phyloP scores from a whole-genome alignment of 805 yeast genomes.

The Pichia eremophila region DNA sequence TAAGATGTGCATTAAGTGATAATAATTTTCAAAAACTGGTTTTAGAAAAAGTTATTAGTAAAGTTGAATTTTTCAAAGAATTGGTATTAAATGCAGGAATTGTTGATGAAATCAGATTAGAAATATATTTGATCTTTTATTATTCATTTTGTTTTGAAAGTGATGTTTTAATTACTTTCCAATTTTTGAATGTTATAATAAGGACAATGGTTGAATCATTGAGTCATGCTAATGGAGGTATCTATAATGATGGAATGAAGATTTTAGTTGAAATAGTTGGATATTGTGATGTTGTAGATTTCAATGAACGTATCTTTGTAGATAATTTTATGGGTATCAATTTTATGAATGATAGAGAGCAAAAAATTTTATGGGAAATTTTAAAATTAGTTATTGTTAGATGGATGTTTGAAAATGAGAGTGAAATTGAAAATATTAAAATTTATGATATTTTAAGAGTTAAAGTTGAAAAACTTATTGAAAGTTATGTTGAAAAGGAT shows the following conservation, averaged over 20 bases:
- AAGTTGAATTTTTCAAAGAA: neutral
- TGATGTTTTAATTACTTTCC: neutral
- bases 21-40: constrained; percentile 1
- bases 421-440: neutral
- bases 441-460: neutral
- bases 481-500: constrained; percentile 4
- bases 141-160: constrained; percentile 3
- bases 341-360: neutral
- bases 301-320: constrained; percentile 1
- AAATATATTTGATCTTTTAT: constrained; percentile 1
- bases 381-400: constrained; percentile 2
- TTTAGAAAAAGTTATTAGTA: neutral
- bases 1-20: neutral
- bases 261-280: neutral
- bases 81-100: neutral
- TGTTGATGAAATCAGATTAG: neutral
- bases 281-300: constrained; percentile 1
- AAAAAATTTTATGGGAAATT: constrained; percentile 3
- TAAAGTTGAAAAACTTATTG: neutral
- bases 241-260: constrained; percentile 3
- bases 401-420: constrained; percentile 3
- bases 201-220: neutral
- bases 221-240: neutral
- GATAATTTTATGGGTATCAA: neutral
- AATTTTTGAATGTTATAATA: neutral